Conservation (phyloP, 306 rosid species). For the Lupinus albus region DNA sequence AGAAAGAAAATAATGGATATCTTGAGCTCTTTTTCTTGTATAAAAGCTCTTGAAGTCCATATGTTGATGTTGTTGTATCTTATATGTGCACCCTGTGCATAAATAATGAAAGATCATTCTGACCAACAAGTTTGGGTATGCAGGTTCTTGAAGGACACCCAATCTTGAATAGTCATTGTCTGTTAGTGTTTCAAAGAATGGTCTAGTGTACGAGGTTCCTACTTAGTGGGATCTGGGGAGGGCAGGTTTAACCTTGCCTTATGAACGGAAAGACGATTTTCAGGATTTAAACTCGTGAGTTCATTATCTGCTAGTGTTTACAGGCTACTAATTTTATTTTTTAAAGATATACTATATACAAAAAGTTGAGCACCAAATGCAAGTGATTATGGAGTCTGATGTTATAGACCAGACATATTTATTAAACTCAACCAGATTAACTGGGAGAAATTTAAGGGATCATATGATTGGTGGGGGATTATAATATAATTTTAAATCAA, state of each 20-base stretch:
- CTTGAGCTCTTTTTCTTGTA: not conserved
- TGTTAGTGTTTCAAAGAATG: too few relatives aligned
- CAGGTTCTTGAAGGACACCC: constrained; percentile 34
- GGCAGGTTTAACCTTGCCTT: too few relatives aligned
- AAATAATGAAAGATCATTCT: not conserved
- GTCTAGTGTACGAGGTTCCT: too few relatives aligned
- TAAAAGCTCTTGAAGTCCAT: constrained; percentile 9
- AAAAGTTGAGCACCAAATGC: not conserved
- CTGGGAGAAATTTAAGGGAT: not conserved
- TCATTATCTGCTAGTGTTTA: constrained; percentile 1
- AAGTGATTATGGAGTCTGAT: not conserved
- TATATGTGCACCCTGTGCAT: not conserved
- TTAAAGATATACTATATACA: not conserved
- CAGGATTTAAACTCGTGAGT: too few relatives aligned
- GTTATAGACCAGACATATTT: not conserved
- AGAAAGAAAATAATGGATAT: too few relatives aligned
- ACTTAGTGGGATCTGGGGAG: too few relatives aligned
- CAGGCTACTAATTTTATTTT: not conserved
- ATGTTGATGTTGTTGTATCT: not conserved
- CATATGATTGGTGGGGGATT: not conserved
- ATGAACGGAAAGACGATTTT: too few relatives aligned
- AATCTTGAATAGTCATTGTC: constrained; percentile 6
- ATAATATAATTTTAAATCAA: not conserved
- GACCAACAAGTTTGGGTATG: constrained; percentile 32
- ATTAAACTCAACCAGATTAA: not conserved